Evolutionary conservation across 352 stramenopile genomes (phyloP), one percentile per base, ranked within the genome.

Genomic region (Pythium guiyangense): DNA sequence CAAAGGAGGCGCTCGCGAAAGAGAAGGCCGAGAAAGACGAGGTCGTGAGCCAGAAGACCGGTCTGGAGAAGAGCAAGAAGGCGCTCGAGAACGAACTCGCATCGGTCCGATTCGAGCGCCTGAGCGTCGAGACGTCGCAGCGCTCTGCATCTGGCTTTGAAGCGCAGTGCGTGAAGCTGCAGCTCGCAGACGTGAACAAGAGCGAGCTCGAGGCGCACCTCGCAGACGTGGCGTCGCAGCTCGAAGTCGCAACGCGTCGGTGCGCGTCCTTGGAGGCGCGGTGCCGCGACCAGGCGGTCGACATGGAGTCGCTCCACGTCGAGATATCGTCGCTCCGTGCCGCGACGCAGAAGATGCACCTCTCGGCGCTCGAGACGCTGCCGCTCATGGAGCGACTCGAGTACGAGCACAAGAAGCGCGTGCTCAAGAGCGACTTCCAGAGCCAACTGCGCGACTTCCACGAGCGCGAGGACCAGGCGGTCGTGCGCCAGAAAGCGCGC

Each of bases 351-450:
- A 74, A 78, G 50, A 74, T 84, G 64, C 77, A 87, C 35, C 25
- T 77, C 43, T 74, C 67, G 5, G 77, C 74, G 12, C 49, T 85
- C n/a, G 77, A 87, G 45, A 75, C 72, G 2, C 57, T 87, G n/a
- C 49, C 68, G 9, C 55, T 80, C 9, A 56, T 74, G 6, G 77
- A 87, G 42, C 67, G 77, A 47, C 54, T 85, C 5, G 77, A 87
- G 6, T 92, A 90, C 52, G 82, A 92, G 54, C 82, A 88, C 64
- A 82, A 85, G 52, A 92, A 90, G 52, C 77, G 78, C 1, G 68
- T 70, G 17, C 49, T 92, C 5, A 71, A 71, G 50, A 66, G 59
- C n/a, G 79, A 92, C 42, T 89, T 84, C 48, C 53, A 72, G 50
- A 70, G 51, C 17, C 82, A 92, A 49, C 62, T 92, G 18, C 72